phyloP scores from a whole-genome alignment of 768 basidiomycete genomes.

The Lactarius sp. region DNA sequence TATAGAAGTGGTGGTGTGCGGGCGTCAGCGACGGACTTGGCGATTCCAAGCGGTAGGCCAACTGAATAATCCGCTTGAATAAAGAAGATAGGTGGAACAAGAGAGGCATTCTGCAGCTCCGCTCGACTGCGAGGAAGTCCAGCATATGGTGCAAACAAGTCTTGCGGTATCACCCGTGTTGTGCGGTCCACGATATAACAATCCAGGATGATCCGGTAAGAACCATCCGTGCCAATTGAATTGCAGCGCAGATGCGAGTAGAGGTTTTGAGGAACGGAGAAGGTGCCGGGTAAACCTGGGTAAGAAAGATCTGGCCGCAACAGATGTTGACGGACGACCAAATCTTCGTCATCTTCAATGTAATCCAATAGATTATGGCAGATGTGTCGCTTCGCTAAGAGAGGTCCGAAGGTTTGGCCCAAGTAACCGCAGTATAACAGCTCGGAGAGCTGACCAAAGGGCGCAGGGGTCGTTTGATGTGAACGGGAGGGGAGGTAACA shows the following conservation, averaged over 20 bases:
- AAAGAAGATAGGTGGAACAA: slow-evolving; percentile 15
- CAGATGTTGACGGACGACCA: slow-evolving; percentile 11
- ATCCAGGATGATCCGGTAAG: slow-evolving; percentile 14
- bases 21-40: slow-evolving; percentile 9
- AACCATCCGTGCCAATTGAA: slow-evolving; percentile 6
- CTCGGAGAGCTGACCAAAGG: slow-evolving; percentile 7
- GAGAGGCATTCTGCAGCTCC: slow-evolving; percentile 9
- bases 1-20: slow-evolving; percentile 2
- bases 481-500: background rate
- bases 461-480: background rate
- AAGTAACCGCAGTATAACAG: slow-evolving; percentile 13
- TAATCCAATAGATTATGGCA: slow-evolving; percentile 12
- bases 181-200: background rate
- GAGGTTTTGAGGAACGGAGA: slow-evolving; percentile 10
- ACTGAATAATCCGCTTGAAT: slow-evolving; percentile 3
- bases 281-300: slow-evolving; percentile 15
- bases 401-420: slow-evolving; percentile 13
- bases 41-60: slow-evolving; percentile 13
- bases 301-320: slow-evolving; percentile 17
- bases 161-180: slow-evolving; percentile 8
- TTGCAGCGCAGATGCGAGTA: slow-evolving; percentile 18
- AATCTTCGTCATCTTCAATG: slow-evolving; percentile 14
- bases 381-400: slow-evolving; percentile 5
- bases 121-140: slow-evolving; percentile 15
- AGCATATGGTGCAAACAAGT: slow-evolving; percentile 17